These are phyloP conservation scores for Uronychia setigera DNA, from an alignment of 73 alveolate species.

Conservation along the genomic window DNA sequence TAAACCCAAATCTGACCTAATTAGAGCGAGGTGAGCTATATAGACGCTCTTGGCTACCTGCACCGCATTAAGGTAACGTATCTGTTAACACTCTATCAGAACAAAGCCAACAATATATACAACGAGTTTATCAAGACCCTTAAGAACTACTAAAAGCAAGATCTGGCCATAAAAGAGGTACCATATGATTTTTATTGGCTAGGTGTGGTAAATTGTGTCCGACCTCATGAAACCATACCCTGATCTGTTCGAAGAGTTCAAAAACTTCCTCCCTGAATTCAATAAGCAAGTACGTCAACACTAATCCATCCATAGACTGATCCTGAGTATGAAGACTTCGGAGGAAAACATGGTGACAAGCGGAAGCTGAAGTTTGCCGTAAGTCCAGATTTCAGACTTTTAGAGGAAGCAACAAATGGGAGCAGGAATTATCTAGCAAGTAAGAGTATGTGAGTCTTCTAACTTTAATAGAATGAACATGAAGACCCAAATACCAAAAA, in stretches of 20 bases:
- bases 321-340: not conserved
- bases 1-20: not conserved
- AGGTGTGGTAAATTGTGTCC: conserved; percentile 1
- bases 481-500: not conserved
- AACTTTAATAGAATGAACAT: not conserved
- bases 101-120: not conserved
- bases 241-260: conserved; percentile 19
- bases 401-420: not conserved
- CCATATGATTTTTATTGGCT: not conserved
- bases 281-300: not conserved
- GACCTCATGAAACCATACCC: not conserved
- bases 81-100: not conserved
- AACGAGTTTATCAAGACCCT: not conserved
- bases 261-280: conserved; percentile 15
- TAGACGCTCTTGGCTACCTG: not conserved
- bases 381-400: not conserved
- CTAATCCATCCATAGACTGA: not conserved
- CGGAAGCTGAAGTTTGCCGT: not conserved
- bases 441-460: no score
- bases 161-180: not conserved
- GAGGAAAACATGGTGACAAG: not conserved
- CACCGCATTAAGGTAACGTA: not conserved
- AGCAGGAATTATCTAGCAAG: not conserved
- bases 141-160: not conserved
- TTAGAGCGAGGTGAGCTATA: not conserved